Percentiles rank a stretch among this genome's conserved stretches.
Conservation (phyloP, 768 basidiomycete species). For the Rhodosporidiobolus sp. region DNA sequence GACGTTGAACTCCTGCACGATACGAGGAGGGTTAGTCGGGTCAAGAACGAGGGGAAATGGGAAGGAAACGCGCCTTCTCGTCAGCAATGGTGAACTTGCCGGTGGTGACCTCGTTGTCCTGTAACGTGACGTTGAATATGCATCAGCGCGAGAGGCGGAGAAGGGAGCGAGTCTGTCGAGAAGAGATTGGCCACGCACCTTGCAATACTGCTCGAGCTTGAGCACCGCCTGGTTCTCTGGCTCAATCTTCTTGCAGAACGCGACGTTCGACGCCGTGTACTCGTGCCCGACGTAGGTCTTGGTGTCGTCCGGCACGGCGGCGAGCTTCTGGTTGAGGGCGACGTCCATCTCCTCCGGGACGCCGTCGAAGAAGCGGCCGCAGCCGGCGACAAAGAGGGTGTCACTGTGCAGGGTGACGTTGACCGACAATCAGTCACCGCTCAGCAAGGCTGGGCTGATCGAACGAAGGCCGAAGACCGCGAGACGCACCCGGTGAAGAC, state of each 20-base stretch:
- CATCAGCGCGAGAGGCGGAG: neutral
- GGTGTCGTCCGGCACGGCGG: slow-evolving; percentile 71
- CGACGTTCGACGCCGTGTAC: slow-evolving; percentile 59
- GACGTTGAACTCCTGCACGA: slow-evolving; percentile 69
- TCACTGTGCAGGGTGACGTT: slow-evolving; percentile 33
- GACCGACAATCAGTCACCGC: neutral
- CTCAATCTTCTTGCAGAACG: slow-evolving; percentile 44
- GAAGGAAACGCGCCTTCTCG: slow-evolving; percentile 58
- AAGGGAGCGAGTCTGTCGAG: too few relatives aligned
- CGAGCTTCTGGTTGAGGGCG: slow-evolving; percentile 64
- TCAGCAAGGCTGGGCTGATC: neutral
- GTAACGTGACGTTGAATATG: neutral
- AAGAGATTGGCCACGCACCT: neutral
- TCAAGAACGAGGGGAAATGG: neutral
- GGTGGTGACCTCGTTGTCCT: slow-evolving; percentile 63
- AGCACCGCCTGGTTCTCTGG: slow-evolving; percentile 60
- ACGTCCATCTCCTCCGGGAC: slow-evolving; percentile 63
- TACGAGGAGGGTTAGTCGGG: too few relatives aligned
- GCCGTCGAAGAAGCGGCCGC: slow-evolving; percentile 91
- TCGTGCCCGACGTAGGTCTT: slow-evolving; percentile 87
- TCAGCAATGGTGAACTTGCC: slow-evolving; percentile 86
- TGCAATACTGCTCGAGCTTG: slow-evolving; percentile 60
- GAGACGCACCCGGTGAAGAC: slow-evolving; percentile 76
- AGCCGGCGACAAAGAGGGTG: slow-evolving; percentile 59
- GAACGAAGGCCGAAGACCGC: neutral